Base-by-base conservation (phyloP, 2,329 filamentous ascomycete genomes). In the Amauroascus verrucosus region DNA sequence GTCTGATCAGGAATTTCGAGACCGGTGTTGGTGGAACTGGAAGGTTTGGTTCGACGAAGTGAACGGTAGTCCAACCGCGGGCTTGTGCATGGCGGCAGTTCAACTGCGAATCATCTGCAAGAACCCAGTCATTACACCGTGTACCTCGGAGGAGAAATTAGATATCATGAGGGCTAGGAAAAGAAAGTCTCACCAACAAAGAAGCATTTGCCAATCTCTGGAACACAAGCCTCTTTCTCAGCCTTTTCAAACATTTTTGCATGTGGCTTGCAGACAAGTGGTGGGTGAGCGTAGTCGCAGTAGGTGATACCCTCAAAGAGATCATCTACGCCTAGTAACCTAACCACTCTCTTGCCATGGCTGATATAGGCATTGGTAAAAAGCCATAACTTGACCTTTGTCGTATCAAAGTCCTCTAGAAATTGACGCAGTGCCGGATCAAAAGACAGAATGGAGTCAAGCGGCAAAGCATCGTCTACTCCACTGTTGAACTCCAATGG, bases 351-450 rank as follows among this genome's bases (percentile, higher is more conserved):
- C 64, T 81, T 83, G 30, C 82, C 93, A 64, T 98, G 93, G 32
- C 77, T 97, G 59, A 94, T 75, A 64, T 98, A 96, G 20, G 94
- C 93, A 65, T 98, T 98, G 1, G 94, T 98, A 63, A 98, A 85
- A 1, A 98, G 81, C 93, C 94, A 98, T 28, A 89, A 74, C 58
- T 82, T 88, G 58, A 96, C 86, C 67, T 94, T 94, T 63, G 74
- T 80, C 55, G 70, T 84, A 70, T 98, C 90, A 51, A 98, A 83
- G 59, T 90, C 86, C 67, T 85, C 76, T 5, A 98, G 81, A 44
- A 98, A 70, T 63, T 79, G 75, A 48, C 88, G 83, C 40, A 97
- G 75, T 63, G 83, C 76, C 0, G 83, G 78, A 62, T 94, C 82
- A 0, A 88, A 87, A 64, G 83, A 84, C 65, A 98, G 85, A 64